These are phyloP conservation scores for Gryganskiella cystojenkinii DNA, from an alignment of 192 early-diverging fungal genomes.

Conservation along the genomic window DNA sequence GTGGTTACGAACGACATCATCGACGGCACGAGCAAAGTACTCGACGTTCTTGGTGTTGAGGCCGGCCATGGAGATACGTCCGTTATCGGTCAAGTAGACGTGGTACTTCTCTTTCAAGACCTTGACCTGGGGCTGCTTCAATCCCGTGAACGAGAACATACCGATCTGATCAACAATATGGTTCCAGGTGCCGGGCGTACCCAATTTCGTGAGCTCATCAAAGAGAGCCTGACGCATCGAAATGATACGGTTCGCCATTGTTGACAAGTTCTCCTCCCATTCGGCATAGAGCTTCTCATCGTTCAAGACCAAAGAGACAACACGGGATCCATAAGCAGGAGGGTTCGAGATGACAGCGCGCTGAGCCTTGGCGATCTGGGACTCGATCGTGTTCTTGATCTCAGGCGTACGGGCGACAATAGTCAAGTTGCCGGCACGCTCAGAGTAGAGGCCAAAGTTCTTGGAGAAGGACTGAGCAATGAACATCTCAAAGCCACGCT, in stretches of 20 bases:
- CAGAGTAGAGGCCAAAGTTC: constrained; percentile 97
- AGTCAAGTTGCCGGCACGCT: constrained; percentile 90
- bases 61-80: constrained; percentile 96
- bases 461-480: constrained; percentile 96
- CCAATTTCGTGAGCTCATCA: constrained; percentile 70
- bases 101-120: constrained; percentile 88
- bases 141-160: constrained; percentile 98
- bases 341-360: constrained; percentile 92
- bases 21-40: constrained; percentile 90
- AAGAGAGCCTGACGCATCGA: constrained; percentile 83
- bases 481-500: constrained; percentile 91
- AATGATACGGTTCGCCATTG: constrained; percentile 94
- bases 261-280: constrained; percentile 80
- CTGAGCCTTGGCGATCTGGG: constrained; percentile 86
- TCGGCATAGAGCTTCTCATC: constrained; percentile 81
- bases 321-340: constrained; percentile 88
- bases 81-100: constrained; percentile 94
- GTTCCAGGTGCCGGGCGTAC: constrained; percentile 95
- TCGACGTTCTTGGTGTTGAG: constrained; percentile 88
- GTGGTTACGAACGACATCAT: constrained; percentile 88
- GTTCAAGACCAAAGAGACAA: constrained; percentile 88
- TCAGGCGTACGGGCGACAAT: constrained; percentile 70
- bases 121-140: constrained; percentile 79
- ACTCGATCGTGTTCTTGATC: constrained; percentile 68
- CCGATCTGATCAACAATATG: constrained; percentile 97